Base-by-base conservation (phyloP, 768 basidiomycete genomes). In the Crassisporium funariophilum region DNA sequence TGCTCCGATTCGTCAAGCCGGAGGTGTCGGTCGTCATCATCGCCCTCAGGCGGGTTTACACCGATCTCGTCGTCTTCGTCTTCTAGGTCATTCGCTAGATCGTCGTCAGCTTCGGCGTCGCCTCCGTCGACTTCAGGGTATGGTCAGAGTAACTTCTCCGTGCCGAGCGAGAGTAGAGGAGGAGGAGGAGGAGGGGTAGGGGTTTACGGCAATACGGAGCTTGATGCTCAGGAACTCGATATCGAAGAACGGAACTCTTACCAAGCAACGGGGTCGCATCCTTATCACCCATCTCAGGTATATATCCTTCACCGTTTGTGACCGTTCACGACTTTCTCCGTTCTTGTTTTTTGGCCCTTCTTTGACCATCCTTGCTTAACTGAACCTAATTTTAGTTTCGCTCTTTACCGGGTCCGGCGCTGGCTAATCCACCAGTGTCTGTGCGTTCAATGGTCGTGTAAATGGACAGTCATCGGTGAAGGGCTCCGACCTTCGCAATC, bases 221-320 rank as follows among this genome's bases (percentile, higher is more conserved):
- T 11, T n/a, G 2, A 31, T n/a, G 29, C n/a, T 5, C 29, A n/a
- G 5, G 29, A n/a, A 31, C 10, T n/a, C n/a, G 3, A 5, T 5
- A 31, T n/a, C 29, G 65, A 69, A 56, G 69, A 70, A 34, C 58
- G 67, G 22, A 61, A 67, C 50, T 67, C 69, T 13, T 67, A 63
- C 40, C 39, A 50, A 40, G 57, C 58, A 10, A 47, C 55, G 2
- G 57, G 58, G 12, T 51, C 52, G 15, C 57, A 66, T 49, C 66
- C 65, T 15, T 69, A 70, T 38, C 63, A 66, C 45, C 56, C 61
- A 23, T 58, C 61, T 3, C 66, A 67, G 61, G 67, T 66, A 49
- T 37, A 49, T 53, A 29, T 29, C 27, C 13, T 29, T n/a, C n/a
- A n/a, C n/a, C n/a, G n/a, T n/a, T n/a, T n/a, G n/a, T n/a, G n/a